phyloP scores from a whole-genome alignment of 192 early-diverging fungal genomes.

The Coemansia guatemalensis region DNA sequence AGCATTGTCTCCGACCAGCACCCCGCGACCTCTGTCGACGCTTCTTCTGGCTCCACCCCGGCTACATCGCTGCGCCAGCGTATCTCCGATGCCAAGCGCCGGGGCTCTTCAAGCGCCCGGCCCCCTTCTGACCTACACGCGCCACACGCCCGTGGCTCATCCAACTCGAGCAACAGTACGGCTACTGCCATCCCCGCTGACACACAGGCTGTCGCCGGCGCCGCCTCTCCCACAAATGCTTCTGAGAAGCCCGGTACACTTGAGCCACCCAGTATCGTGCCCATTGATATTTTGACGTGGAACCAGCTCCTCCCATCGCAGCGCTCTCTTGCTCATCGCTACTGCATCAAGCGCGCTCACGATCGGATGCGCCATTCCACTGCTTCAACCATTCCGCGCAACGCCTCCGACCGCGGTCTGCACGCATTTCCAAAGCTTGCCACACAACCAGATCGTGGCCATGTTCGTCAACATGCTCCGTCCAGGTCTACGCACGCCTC shows the following conservation, averaged over 20 bases:
- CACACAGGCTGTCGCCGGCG: background rate
- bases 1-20: slow-evolving; percentile 2
- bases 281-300: slow-evolving; percentile 50
- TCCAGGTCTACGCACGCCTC: slow-evolving; percentile 5
- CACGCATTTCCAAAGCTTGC: slow-evolving; percentile 7
- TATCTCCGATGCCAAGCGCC: slow-evolving; percentile 15
- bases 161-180: slow-evolving; percentile 12
- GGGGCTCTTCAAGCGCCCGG: slow-evolving; percentile 8
- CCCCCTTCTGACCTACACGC: background rate
- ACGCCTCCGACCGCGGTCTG: background rate
- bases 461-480: slow-evolving; percentile 18
- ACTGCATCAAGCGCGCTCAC: slow-evolving; percentile 45
- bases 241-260: slow-evolving; percentile 12
- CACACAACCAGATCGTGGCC: background rate
- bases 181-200: background rate
- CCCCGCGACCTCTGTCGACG: background rate
- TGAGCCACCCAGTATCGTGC: slow-evolving; percentile 42
- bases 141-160: background rate
- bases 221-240: background rate
- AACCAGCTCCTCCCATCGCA: slow-evolving; percentile 51
- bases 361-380: slow-evolving; percentile 19
- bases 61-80: slow-evolving; percentile 15
- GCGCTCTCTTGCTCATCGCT: slow-evolving; percentile 41
- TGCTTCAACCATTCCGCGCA: background rate
- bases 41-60: background rate